Evolutionary conservation across 345 rosid genomes (phyloP), one percentile per base, ranked within the genome.

Genomic region (Ceriops zippeliana): DNA sequence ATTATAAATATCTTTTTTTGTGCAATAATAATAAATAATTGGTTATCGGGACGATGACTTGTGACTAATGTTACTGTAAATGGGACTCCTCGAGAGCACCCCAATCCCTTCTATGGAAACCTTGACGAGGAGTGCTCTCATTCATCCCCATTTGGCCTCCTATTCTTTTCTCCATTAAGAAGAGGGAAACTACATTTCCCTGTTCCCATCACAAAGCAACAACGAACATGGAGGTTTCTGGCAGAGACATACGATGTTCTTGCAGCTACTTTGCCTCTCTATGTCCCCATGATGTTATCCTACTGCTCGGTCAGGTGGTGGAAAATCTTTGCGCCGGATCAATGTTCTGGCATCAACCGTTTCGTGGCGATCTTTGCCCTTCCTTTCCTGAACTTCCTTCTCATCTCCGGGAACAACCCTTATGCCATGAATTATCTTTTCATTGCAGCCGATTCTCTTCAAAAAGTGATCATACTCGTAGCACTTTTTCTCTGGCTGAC

Each of bases 371-470:
- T 73, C 0, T 79, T 79, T 10, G 77, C 77, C 0, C 75, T 73
- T n/a, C 83, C 80, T 4, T 60, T 80, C 1, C 75, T 76, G 0
- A 58, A 73, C 5, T 80, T 76, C 49, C 70, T 73, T 24, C 76
- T 83, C 78, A 80, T 86, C 47, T 84, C 84, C 47, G 66, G 70
- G 0, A 86, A 82, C 66, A n/a, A 85, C 35, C 85, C 83, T 54
- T 85, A 81, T 21, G 26, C 71, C 7, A 83, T 83, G 89, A 79
- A 81, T 65, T 82, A 70, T 46, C 82, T 77, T 46, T 85, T 83
- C 80, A 85, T 85, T 57, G 87, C 87, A 8, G 89, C 89, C 0
- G 89, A 85, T 10, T 70, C 80, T 21, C 87, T 85, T 20, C 89
- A 85, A 49, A 85, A 83, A 37, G 5, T 83, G 47, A 82, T 80